These are phyloP conservation scores for Phialemoniopsis sp. DNA, from an alignment of 2,329 filamentous ascomycete species.

Conservation along the genomic window DNA sequence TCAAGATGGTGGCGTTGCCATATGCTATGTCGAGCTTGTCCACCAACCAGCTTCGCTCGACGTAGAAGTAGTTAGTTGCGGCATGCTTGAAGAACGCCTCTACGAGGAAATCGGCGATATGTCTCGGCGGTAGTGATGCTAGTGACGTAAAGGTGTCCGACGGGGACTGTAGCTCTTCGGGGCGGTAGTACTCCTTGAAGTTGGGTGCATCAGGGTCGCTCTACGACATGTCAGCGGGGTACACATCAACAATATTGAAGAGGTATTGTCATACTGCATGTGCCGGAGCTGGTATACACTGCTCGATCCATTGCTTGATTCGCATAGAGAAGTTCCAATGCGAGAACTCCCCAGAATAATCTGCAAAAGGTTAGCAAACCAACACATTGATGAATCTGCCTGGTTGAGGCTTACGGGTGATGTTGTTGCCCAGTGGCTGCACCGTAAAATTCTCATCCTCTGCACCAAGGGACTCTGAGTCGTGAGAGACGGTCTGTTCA, in stretches of 20 bases:
- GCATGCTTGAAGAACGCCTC: conserved; percentile 43
- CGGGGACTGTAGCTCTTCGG: too few relatives aligned
- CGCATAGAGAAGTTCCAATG: conserved; percentile 49
- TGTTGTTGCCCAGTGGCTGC: conserved; percentile 27
- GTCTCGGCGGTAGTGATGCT: conserved; percentile 37
- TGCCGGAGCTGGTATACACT: too few relatives aligned
- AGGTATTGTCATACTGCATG: too few relatives aligned
- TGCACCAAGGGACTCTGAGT: conserved; percentile 1
- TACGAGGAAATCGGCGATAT: conserved; percentile 41
- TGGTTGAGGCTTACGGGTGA: conserved; percentile 35
- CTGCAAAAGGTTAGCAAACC: too few relatives aligned
- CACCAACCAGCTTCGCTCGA: conserved; percentile 37
- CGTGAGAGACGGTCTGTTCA: too few relatives aligned
- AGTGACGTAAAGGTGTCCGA: conserved; percentile 9
- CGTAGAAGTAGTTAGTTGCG: conserved; percentile 43
- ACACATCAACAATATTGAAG: too few relatives aligned
- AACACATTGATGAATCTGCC: too few relatives aligned
- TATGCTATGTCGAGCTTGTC: conserved; percentile 36
- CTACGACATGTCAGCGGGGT: too few relatives aligned
- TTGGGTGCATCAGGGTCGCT: too few relatives aligned
- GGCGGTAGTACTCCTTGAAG: conserved; percentile 7
- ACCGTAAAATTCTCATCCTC: conserved; percentile 19
- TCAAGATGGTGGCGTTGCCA: conserved; percentile 27
- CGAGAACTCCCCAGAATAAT: conserved; percentile 48
- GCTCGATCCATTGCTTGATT: conserved; percentile 2